Conservation (phyloP, 116 monocot species). For the Iris pallida region DNA sequence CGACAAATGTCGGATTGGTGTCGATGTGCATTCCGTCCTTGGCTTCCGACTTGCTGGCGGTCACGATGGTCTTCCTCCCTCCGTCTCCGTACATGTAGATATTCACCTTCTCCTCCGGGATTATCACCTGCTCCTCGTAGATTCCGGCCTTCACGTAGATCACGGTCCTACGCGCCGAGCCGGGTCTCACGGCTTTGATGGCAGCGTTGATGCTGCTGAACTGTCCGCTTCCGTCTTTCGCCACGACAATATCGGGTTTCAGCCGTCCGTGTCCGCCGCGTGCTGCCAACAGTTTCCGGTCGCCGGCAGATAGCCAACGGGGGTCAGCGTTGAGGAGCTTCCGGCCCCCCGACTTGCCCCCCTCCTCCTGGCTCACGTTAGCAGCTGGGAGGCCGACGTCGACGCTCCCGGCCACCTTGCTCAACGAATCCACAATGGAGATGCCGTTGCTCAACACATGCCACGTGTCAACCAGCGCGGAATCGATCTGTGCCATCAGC, state of each 20-base stretch:
- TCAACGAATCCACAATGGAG: slow-evolving; percentile 38
- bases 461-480: slow-evolving; percentile 25
- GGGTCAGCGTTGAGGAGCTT: too few species aligned
- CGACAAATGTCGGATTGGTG: slow-evolving; percentile 53
- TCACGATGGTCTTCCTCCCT: slow-evolving; percentile 34
- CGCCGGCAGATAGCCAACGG: slow-evolving; percentile 28
- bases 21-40: slow-evolving; percentile 43
- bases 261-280: neutral
- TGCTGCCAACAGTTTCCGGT: too few species aligned
- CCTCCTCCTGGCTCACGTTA: neutral
- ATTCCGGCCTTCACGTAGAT: slow-evolving; percentile 55
- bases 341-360: slow-evolving; percentile 21
- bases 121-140: slow-evolving; percentile 36
- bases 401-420: slow-evolving; percentile 11
- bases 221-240: slow-evolving; percentile 77
- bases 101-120: slow-evolving; percentile 33
- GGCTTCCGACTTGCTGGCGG: too few species aligned
- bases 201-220: slow-evolving; percentile 66
- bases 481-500: slow-evolving; percentile 34
- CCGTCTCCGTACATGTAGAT: slow-evolving; percentile 62
- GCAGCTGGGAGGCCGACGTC: slow-evolving; percentile 10
- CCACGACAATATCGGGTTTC: slow-evolving; percentile 65
- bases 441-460: slow-evolving; percentile 71
- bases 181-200: slow-evolving; percentile 42
- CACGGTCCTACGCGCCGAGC: slow-evolving; percentile 23